Base-by-base conservation (phyloP, 257 asterid species). In the Lycium barbarum region DNA sequence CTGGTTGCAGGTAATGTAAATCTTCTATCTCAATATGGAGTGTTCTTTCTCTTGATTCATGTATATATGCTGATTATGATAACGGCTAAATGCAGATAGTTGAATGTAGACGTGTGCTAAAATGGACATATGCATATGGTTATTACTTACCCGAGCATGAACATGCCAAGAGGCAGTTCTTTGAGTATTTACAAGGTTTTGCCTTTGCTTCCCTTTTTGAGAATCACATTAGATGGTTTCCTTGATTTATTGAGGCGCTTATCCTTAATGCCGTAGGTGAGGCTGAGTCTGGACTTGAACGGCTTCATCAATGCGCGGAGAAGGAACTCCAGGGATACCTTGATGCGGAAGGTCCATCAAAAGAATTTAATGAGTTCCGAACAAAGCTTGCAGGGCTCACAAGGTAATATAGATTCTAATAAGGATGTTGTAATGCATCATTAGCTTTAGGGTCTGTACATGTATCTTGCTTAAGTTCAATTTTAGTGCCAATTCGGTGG, bases 281-380 rank as follows among this genome's bases (percentile, higher is more conserved):
- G 88, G 98, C 99, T 8, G 99, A 94, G 89, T 92, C 98, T 73
- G 99, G 99, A 66, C 90, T 96, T 91, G 98, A 94, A 90, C 89
- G 99, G 87, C 99, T 95, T 80, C 99, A 95, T 88, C 99, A 95
- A 87, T 95, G 99, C 85, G 98, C 98, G 1, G 99, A 95, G 91
- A 95, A 95, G 91, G 97, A 95, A 85, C 92, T 94, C 70, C 96
- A 92, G 85, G 93, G 84, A 13, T 94, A 83, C 89, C 97, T 96
- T 83, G 87, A 89, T 83, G 91, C 95, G 51, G 95, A 94, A 83
- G 92, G 97, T 87, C 95, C 97, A 71, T 90, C 95, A 3, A 89
- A 85, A 73, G 97, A 94, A 20, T 96, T 94, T 86, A 94, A 92
- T 84, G 99, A 96, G 71, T 96, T 96, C 85, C 94, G 97, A 53